phyloP scores from a whole-genome alignment of 257 asterid genomes.

The Solanum habrochaites region DNA sequence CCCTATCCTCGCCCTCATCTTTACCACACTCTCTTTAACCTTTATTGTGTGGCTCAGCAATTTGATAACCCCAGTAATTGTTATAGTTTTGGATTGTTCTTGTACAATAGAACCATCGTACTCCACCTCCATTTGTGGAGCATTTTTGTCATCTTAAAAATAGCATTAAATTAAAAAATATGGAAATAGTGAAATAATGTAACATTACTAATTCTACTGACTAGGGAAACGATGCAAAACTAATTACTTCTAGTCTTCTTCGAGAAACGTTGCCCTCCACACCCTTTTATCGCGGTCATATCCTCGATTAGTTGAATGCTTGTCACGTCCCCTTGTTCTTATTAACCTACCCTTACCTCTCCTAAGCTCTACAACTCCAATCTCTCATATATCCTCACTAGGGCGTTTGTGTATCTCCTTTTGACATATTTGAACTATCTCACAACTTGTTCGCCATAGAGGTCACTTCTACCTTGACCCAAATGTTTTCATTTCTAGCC shows the following conservation, averaged over 20 bases:
- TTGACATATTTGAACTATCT: neutral
- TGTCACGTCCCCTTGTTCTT: neutral
- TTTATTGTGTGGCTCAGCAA: neutral
- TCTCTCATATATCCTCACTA: neutral
- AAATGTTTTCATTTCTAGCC: neutral
- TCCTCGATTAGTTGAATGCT: neutral
- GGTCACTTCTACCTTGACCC: neutral
- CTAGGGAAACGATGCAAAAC: neutral
- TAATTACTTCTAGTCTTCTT: neutral
- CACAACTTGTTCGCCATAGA: neutral
- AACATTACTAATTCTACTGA: neutral
- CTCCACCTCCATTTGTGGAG: no score
- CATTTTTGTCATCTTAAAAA: no score
- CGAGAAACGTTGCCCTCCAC: neutral
- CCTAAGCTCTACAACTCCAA: no score
- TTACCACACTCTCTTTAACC: neutral
- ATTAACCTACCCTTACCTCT: neutral
- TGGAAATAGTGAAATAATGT: no score
- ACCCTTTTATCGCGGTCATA: neutral
- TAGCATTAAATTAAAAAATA: no score
- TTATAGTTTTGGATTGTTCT: neutral
- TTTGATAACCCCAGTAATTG: neutral
- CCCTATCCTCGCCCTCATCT: neutral
- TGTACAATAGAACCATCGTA: no score
- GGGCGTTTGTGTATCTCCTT: neutral